A percentile compares a stretch with the other conserved stretches of the same genome.
These are phyloP conservation scores for Chaetomium tenue DNA, from an alignment of 495 filamentous ascomycete species.

Conservation along the genomic window DNA sequence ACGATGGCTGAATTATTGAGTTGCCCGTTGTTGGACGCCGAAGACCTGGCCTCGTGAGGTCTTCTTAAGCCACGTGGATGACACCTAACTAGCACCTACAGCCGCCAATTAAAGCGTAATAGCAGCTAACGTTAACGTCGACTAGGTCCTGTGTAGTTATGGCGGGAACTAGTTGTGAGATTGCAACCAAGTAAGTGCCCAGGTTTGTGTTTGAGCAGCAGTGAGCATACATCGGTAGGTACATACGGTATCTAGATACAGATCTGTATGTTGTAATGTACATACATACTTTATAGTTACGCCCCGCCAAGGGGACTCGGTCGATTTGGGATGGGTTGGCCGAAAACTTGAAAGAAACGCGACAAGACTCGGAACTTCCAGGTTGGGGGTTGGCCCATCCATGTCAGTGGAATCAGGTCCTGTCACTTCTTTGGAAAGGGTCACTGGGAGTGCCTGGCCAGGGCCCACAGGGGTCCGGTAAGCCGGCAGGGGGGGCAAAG, in stretches of 20 bases:
- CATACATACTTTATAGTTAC: no score
- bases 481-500: neutral
- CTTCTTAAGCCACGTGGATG: neutral
- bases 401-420: conserved; percentile 3
- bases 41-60: neutral
- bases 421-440: neutral
- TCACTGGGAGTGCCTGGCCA: conserved; percentile 18
- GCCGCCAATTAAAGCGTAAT: no score
- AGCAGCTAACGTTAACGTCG: no score
- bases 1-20: neutral
- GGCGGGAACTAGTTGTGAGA: no score
- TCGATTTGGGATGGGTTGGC: neutral
- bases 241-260: neutral
- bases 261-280: neutral
- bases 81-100: no score
- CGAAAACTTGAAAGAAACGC: neutral
- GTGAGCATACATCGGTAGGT: neutral
- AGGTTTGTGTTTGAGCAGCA: neutral
- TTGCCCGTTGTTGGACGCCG: neutral
- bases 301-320: no score
- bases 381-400: neutral
- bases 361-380: neutral
- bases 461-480: neutral
- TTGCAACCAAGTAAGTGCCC: no score
- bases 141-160: no score